Evolutionary conservation across 2,329 filamentous ascomycete genomes (phyloP), one percentile per base, ranked within the genome.

Genomic region (Diaporthe longicolla): DNA sequence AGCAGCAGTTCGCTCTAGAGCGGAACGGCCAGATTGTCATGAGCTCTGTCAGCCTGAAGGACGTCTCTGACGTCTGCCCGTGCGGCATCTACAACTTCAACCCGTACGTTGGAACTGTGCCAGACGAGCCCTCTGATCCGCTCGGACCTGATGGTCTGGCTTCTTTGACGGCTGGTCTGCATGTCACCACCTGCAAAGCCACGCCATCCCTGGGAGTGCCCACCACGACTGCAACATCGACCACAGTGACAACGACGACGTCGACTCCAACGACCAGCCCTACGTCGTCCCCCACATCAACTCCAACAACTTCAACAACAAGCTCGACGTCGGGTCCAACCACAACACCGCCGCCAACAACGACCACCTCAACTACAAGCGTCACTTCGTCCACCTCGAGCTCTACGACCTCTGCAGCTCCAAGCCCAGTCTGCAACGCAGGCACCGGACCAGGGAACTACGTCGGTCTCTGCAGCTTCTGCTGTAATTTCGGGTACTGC

Each of bases 51-150:
- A 87, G 87, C 13, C 78, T 86, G n/a, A 87, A 87, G 80, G 83
- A 89, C 52, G 85, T 90, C 50, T 81, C 83, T 1, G 80, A 86
- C 55, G 80, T 80, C 21, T 90, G 89, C 77, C 79, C 84, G 24
- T 89, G 86, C 73, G 87, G 88, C 4, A 82, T 89, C 65, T 89
- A 89, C 82, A 90, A 90, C 80, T 90, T 87, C 82, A 90, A 90
- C 73, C 84, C 87, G 19, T 90, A 87, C 75, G 87, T 89, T 0
- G 88, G 88, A 19, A 86, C 83, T 1, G 80, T 89, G 4, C 87
- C 88, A 3, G 80, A 80, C 0, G 78, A 81, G 19, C 32, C 76
- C 21, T 77, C 79, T 13, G 84, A 86, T 71, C 77, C 79, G 65
- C 82, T 86, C 1, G 79, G 80, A 63, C 77, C 82, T 2, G 81